These are phyloP conservation scores for Alternaria longipes DNA, from an alignment of 2,329 filamentous ascomycete genomes.

Conservation along the genomic window DNA sequence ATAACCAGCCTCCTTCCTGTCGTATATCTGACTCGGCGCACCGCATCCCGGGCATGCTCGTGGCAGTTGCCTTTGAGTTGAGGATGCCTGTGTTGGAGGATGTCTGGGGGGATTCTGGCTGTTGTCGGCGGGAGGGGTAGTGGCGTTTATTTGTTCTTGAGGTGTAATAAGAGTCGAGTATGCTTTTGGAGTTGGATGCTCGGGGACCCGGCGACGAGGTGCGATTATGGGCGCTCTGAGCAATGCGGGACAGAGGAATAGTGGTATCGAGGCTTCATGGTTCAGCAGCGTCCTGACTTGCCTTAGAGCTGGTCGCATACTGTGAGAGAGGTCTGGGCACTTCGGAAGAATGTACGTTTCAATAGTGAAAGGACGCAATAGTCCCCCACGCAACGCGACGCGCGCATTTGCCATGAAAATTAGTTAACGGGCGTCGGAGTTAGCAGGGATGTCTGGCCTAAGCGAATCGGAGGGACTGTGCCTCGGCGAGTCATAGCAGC, in stretches of 20 bases:
- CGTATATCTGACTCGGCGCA: slow-evolving; percentile 66
- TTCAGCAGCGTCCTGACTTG: slow-evolving; percentile 40
- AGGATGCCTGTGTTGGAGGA: slow-evolving; percentile 5
- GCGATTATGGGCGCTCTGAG: slow-evolving; percentile 29
- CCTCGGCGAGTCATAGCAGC: slow-evolving; percentile 23
- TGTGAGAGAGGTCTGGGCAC: slow-evolving; percentile 9
- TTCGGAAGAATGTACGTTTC: neutral
- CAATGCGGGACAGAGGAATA: slow-evolving; percentile 49
- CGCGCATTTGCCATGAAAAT: slow-evolving; percentile 30
- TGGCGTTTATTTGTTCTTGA: slow-evolving; percentile 27
- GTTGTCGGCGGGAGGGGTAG: slow-evolving; percentile 17
- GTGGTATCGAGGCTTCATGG: slow-evolving; percentile 38
- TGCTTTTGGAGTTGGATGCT: slow-evolving; percentile 12
- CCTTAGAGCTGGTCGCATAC: slow-evolving; percentile 46
- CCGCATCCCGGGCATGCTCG: slow-evolving; percentile 70
- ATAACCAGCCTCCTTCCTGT: slow-evolving; percentile 65
- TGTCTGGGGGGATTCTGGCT: slow-evolving; percentile 3
- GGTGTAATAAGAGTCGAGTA: slow-evolving; percentile 38
- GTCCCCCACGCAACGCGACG: slow-evolving; percentile 16
- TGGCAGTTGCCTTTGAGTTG: slow-evolving; percentile 52
- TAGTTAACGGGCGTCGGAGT: slow-evolving; percentile 22
- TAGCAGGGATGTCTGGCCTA: slow-evolving; percentile 20
- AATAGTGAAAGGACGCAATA: neutral
- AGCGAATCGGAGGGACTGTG: slow-evolving; percentile 29
- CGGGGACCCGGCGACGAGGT: slow-evolving; percentile 16